Evolutionary conservation across 257 asterid species (phyloP), one percentile per base, ranked within the genome.

Genomic region (Linaria vulgaris): DNA sequence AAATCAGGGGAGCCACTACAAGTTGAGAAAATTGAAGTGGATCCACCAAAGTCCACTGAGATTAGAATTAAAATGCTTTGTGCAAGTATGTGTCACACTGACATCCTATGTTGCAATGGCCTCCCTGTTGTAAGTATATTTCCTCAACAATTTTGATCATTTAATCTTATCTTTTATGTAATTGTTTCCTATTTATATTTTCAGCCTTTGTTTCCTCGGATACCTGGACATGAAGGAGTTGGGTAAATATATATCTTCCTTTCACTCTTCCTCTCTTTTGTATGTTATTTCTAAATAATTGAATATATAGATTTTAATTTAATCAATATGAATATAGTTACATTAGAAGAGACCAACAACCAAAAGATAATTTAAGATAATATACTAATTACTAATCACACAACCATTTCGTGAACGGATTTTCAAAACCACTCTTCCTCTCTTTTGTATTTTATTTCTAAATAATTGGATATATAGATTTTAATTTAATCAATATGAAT

Each of bases 171-270:
- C 14, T 15, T 24, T 17, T 5, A 1, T 15, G 19, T 55, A 15
- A 12, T 9, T 17, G 1, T 34, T 34, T 34, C 10, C 41, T 6
- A 2, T 30, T 34, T 34, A 34, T 3, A 1, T 59, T 73, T 23
- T 15, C 86, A 86, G 97, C 88, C 94, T 56, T 12, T 86, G 67
- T 86, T 84, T 65, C 97, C 97, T 63, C 88, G 95, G 61, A 68
- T 86, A 56, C 92, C 85, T 56, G 95, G 95, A 41, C 97, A 89
- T 25, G 97, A 89, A 83, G 97, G 95, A 63, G 95, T 72, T 10
- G 97, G 97, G 97, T 87, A 76, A 75, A 31, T 74, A 16, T 48
- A 49, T 54, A 19, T 37, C 57, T 16, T 37, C 2, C 13, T 30
- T 10, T 23, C 52, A 6, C 22, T 12, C 41, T 8, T 9, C 22